These are phyloP conservation scores for Aspergillus costaricaensis DNA, from an alignment of 2,329 filamentous ascomycete species.

Conservation along the genomic window DNA sequence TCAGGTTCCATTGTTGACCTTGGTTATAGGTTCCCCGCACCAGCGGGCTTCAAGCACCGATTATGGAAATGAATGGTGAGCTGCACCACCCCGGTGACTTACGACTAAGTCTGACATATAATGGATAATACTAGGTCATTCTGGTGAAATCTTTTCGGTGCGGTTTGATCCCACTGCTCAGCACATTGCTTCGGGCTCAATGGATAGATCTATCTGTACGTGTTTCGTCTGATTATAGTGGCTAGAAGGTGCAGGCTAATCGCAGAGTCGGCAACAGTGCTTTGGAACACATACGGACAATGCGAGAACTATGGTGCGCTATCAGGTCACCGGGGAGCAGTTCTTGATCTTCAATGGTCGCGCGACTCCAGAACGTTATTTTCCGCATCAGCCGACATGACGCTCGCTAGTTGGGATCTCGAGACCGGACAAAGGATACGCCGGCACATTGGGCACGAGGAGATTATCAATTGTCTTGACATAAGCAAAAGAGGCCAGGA, in stretches of 20 bases:
- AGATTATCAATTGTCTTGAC: conserved; percentile 91
- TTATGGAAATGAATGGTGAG: conserved; percentile 85
- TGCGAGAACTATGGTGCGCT: conserved; percentile 94
- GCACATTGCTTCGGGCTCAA: conserved; percentile 88
- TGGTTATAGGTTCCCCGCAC: conserved; percentile 69
- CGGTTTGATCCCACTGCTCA: conserved; percentile 88
- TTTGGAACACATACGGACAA: conserved; percentile 90
- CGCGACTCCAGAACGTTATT: conserved; percentile 89
- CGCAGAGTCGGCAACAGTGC: conserved; percentile 58
- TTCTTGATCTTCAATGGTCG: conserved; percentile 94
- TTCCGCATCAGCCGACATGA: conserved; percentile 90
- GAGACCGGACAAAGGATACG: conserved; percentile 91
- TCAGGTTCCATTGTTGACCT: conserved; percentile 16
- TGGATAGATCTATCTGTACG: conserved; percentile 88
- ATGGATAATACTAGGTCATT: conserved; percentile 52
- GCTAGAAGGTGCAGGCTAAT: not conserved
- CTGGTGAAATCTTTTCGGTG: conserved; percentile 84
- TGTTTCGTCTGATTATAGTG: conserved; percentile 15
- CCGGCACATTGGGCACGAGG: conserved; percentile 88
- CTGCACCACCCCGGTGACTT: not conserved
- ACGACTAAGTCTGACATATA: conserved; percentile 9
- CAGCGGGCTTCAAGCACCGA: conserved; percentile 80
- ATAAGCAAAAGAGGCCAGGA: conserved; percentile 89
- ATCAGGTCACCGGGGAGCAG: conserved; percentile 84
- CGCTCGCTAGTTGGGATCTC: conserved; percentile 91